Conservation (phyloP, 345 rosid genomes). For the Aurinia saxatilis region DNA sequence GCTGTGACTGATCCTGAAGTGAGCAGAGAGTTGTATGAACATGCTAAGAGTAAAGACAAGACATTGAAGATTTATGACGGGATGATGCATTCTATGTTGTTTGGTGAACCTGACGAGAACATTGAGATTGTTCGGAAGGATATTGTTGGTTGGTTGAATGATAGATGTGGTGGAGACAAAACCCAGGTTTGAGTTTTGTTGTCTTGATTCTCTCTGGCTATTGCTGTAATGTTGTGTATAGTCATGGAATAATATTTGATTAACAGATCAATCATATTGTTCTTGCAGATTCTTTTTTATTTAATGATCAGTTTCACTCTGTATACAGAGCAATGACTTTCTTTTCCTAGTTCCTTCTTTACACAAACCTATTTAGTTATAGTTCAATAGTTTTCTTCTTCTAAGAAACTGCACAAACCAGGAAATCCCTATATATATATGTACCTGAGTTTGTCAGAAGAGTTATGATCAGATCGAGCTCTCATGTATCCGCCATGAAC, state of each 20-base stretch:
- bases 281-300: neutral
- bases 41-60: slow-evolving; percentile 55
- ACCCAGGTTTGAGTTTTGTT: neutral
- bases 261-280: neutral
- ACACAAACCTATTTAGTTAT: neutral
- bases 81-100: slow-evolving; percentile 87
- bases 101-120: slow-evolving; percentile 79
- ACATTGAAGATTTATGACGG: slow-evolving; percentile 59
- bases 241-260: neutral
- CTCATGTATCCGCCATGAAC: slow-evolving; percentile 52
- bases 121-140: slow-evolving; percentile 54
- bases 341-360: neutral
- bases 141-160: slow-evolving; percentile 56
- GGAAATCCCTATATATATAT: neutral
- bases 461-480: neutral
- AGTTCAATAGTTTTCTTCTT: neutral
- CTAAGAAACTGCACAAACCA: neutral
- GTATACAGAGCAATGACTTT: neutral
- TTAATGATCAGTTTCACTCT: neutral
- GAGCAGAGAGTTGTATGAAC: slow-evolving; percentile 47
- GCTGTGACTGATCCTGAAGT: slow-evolving; percentile 76
- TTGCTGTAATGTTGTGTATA: slow-evolving; percentile 14
- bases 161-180: slow-evolving; percentile 38
- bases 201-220: neutral
- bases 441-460: slow-evolving; percentile 1